These are phyloP conservation scores for Haplosporangium gracile DNA, from an alignment of 192 early-diverging fungal species.

Conservation along the genomic window DNA sequence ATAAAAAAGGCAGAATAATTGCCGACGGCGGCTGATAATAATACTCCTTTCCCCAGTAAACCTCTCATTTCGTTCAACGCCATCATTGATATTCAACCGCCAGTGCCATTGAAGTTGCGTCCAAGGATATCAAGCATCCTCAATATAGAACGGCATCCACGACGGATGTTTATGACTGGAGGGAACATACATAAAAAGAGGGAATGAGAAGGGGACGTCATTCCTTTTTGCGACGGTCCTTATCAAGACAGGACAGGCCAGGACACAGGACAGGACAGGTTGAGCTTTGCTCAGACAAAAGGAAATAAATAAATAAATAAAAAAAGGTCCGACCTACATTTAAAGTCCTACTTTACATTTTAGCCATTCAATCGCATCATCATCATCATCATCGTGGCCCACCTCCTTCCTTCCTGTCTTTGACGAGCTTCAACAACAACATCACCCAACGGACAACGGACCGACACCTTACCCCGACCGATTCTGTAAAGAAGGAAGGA, in stretches of 20 bases:
- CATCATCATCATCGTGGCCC: neutral
- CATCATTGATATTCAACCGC: too few relatives aligned
- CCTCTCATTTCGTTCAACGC: too few relatives aligned
- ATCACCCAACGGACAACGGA: neutral
- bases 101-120: too few relatives aligned
- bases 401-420: neutral
- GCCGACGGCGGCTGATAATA: neutral
- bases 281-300: neutral
- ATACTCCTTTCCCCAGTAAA: neutral
- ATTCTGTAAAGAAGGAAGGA: neutral
- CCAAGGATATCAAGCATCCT: too few relatives aligned
- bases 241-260: slow-evolving; percentile 29
- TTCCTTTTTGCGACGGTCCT: slow-evolving; percentile 4
- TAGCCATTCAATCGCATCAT: neutral
- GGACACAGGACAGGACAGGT: slow-evolving; percentile 4
- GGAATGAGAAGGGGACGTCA: neutral
- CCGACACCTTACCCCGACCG: slow-evolving; percentile 6
- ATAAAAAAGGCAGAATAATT: neutral
- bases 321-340: slow-evolving; percentile 13
- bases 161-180: too few relatives aligned
- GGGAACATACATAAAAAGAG: neutral
- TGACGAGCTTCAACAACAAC: neutral
- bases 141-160: too few relatives aligned
- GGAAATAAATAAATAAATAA: neutral
- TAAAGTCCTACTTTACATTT: neutral